These are phyloP conservation scores for Neoboletus subvelutipes DNA, from an alignment of 768 basidiomycete genomes.

Conservation along the genomic window DNA sequence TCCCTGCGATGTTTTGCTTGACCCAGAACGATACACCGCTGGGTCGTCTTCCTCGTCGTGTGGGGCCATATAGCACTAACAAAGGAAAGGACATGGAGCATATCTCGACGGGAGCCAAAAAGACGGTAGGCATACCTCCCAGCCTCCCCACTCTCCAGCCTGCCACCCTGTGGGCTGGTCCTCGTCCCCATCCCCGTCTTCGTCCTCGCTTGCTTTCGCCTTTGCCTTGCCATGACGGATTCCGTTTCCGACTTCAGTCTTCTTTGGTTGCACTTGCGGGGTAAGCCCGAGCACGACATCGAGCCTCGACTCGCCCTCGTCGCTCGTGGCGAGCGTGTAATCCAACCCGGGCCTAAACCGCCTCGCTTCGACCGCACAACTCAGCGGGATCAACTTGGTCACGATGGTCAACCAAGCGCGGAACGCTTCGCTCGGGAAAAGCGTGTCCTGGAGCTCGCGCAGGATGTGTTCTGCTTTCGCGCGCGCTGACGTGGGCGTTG, in stretches of 20 bases:
- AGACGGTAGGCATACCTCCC: conserved; percentile 64
- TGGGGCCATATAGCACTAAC: conserved; percentile 89
- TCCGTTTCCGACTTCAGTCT: conserved; percentile 12
- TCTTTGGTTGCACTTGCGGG: conserved; percentile 46
- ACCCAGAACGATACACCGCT: conserved; percentile 78
- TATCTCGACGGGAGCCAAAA: not conserved
- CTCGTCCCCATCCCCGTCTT: conserved; percentile 31
- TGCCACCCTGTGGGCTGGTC: conserved; percentile 55
- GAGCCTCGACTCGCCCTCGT: conserved; percentile 75
- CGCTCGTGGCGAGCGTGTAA: conserved; percentile 90
- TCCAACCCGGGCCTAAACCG: conserved; percentile 91
- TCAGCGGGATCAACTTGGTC: conserved; percentile 67
- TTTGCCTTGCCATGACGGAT: conserved; percentile 29
- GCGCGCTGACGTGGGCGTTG: conserved; percentile 8
- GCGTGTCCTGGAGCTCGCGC: conserved; percentile 61
- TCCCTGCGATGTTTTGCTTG: conserved; percentile 38
- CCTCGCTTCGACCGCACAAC: conserved; percentile 75
- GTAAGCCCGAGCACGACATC: conserved; percentile 89
- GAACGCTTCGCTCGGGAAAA: conserved; percentile 82
- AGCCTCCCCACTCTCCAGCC: conserved; percentile 83
- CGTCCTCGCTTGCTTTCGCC: conserved; percentile 19
- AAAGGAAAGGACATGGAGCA: not conserved
- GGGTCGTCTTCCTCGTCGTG: conserved; percentile 96
- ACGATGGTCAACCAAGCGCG: conserved; percentile 84
- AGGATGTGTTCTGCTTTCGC: conserved; percentile 21